These are phyloP conservation scores for Plasmodium relictum DNA, from an alignment of 169 alveolate genomes.

Conservation along the genomic window DNA sequence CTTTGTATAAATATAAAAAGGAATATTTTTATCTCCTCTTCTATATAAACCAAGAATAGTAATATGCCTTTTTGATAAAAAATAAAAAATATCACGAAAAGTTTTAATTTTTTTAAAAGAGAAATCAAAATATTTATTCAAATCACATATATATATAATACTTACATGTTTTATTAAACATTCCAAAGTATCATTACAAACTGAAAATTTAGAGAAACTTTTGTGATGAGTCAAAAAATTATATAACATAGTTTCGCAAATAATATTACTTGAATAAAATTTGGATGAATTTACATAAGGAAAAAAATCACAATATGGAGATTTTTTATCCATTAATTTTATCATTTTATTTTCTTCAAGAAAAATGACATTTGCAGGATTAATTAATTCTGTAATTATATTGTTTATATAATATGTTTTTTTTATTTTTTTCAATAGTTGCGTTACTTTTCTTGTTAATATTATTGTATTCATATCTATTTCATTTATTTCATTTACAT, in stretches of 20 bases:
- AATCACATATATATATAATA: conserved; percentile 35
- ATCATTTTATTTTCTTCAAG: conserved; percentile 75
- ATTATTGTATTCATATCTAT: conserved; percentile 71
- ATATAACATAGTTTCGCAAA: conserved; percentile 70
- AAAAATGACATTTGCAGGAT: conserved; percentile 68
- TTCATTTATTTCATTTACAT: conserved; percentile 57
- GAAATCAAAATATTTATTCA: conserved; percentile 56
- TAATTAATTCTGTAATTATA: conserved; percentile 70
- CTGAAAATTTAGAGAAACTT: conserved; percentile 72
- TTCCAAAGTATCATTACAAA: conserved; percentile 66
- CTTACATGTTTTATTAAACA: conserved; percentile 40
- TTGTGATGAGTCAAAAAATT: conserved; percentile 69
- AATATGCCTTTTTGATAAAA: conserved; percentile 48
- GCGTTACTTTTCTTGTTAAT: conserved; percentile 59
- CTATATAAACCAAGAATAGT: conserved; percentile 62
- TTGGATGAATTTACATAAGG: conserved; percentile 63
- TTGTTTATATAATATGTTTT: conserved; percentile 44
- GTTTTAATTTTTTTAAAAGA: conserved; percentile 66
- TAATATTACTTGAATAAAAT: conserved; percentile 68
- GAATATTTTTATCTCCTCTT: conserved; percentile 50
- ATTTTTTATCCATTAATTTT: conserved; percentile 66
- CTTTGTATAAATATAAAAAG: conserved; percentile 65
- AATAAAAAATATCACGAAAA: conserved; percentile 49
- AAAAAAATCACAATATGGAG: conserved; percentile 71
- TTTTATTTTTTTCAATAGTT: conserved; percentile 46